Evolutionary conservation across 257 asterid genomes (phyloP).

Genomic region (Plectranthus barbatus): DNA sequence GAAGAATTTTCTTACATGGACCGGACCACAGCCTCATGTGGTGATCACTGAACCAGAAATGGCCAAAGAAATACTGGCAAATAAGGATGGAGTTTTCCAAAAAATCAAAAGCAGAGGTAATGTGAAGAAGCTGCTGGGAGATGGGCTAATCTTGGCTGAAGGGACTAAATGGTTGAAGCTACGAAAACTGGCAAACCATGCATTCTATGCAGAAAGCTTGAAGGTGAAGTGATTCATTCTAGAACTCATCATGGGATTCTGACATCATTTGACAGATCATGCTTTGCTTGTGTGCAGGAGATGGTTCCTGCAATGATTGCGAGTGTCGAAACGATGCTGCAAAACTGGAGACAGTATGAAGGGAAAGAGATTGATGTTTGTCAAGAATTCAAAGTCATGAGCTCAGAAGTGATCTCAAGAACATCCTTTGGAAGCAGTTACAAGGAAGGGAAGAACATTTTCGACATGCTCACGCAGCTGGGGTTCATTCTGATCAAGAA

Average conservation of each 20-base stretch:
- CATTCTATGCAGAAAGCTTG: slow-evolving; percentile 51
- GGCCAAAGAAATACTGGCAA: slow-evolving; percentile 41
- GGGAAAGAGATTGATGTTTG: slow-evolving; percentile 36
- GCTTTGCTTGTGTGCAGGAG: slow-evolving; percentile 10
- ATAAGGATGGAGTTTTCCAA: slow-evolving; percentile 29
- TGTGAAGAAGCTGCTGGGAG: slow-evolving; percentile 35
- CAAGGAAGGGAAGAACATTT: slow-evolving; percentile 48
- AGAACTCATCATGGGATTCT: too few species aligned
- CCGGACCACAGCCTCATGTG: slow-evolving; percentile 41
- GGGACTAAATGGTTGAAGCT: slow-evolving; percentile 45
- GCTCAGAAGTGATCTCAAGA: slow-evolving; percentile 51
- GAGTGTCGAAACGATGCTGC: slow-evolving; percentile 43
- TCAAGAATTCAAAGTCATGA: slow-evolving; percentile 31
- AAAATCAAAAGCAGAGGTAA: slow-evolving; percentile 22
- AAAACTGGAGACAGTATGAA: slow-evolving; percentile 34
- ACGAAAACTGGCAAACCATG: slow-evolving; percentile 52
- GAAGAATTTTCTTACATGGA: slow-evolving; percentile 39
- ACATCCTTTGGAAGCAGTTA: slow-evolving; percentile 71
- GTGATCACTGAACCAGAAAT: slow-evolving; percentile 48
- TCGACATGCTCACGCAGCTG: slow-evolving; percentile 35
- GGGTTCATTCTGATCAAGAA: slow-evolving; percentile 20
- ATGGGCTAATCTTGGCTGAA: slow-evolving; percentile 34
- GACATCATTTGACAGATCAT: too few species aligned
- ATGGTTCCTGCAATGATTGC: slow-evolving; percentile 53
- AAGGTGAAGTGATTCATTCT: slow-evolving; percentile 21